These are phyloP conservation scores for Xylaria castorea DNA, from an alignment of 495 filamentous ascomycete genomes.

Conservation along the genomic window DNA sequence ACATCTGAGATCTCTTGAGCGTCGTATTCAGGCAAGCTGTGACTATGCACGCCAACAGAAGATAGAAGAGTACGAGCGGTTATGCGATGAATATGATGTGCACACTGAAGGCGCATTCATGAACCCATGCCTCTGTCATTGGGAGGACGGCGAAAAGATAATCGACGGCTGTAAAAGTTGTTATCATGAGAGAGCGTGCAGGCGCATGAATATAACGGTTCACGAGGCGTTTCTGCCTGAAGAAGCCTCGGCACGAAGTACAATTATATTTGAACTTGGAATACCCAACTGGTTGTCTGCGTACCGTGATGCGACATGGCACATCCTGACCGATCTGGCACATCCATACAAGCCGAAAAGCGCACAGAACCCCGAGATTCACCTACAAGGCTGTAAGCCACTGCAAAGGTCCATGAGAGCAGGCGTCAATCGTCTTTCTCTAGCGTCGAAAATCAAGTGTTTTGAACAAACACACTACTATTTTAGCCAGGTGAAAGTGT, in stretches of 20 bases:
- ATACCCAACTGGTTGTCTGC: conserved; percentile 45
- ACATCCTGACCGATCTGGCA: conserved; percentile 38
- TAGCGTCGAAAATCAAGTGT: conserved; percentile 44
- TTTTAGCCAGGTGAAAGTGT: conserved; percentile 27
- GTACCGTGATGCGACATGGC: conserved; percentile 57
- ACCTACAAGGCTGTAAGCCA: conserved; percentile 30
- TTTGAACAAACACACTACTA: conserved; percentile 47
- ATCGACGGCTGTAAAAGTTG: conserved; percentile 37
- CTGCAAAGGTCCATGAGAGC: conserved; percentile 28
- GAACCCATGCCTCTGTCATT: conserved; percentile 35
- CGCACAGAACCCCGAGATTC: conserved; percentile 26
- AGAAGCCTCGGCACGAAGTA: conserved; percentile 35
- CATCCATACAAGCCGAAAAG: conserved; percentile 20
- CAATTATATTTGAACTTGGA: conserved; percentile 53
- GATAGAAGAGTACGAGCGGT: conserved; percentile 45
- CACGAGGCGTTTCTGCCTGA: conserved; percentile 57
- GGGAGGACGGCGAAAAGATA: conserved; percentile 41
- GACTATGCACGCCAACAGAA: conserved; percentile 39
- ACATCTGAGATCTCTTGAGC: conserved; percentile 39
- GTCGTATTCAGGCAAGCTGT: conserved; percentile 40
- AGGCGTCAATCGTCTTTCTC: conserved; percentile 26
- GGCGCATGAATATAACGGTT: conserved; percentile 45
- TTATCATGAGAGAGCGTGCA: conserved; percentile 29
- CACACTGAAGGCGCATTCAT: conserved; percentile 44
- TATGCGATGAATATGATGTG: conserved; percentile 47